Evolutionary conservation across 768 basidiomycete species (phyloP), one percentile per base, ranked within the genome.

Genomic region (Lentinula raphanica): DNA sequence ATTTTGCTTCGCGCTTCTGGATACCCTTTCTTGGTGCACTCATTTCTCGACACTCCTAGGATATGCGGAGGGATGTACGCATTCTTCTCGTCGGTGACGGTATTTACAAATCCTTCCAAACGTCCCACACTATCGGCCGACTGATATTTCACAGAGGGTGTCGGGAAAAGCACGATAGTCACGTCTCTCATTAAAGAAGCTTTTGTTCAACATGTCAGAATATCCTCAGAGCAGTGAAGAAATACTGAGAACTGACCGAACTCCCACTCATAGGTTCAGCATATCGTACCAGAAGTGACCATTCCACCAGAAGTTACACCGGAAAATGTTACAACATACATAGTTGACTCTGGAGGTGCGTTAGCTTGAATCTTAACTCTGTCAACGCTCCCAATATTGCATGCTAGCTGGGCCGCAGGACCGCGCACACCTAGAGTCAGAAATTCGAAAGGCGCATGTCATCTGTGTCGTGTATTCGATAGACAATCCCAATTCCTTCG

Each of bases 381-480:
- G 42, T 35, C 53, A 57, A 40, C 51, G 28, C 51, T 44, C 59
- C 61, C 57, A 49, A 54, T 51, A 44, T 54, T 51, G 57, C 59
- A 32, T 49, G 29, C 21, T 64, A 98, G 95, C 92, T 58, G 85
- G 90, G 31, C 87, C 89, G 17, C 84, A 90, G 60, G 95, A 98
- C 69, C 84, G 88, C 50, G 77, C 80, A 13, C 93, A 96, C 72
- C 85, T 99, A 50, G 92, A 98, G 69, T 87, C 90, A 21, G 95
- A 98, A 79, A 91, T 98, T 59, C 86, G 94, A 53, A 94, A 97
- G 71, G 95, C 96, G 11, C 95, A 99, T 76, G 96, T 97, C 67
- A 98, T 98, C 62, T 96, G 93, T 68, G 88, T 99, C 59, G 96
- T 99, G 45, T 98, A 98, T 71, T 87, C 92, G 31, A 94, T 98